phyloP scores from a whole-genome alignment of 345 rosid species.

The Clarkia xantiana region DNA sequence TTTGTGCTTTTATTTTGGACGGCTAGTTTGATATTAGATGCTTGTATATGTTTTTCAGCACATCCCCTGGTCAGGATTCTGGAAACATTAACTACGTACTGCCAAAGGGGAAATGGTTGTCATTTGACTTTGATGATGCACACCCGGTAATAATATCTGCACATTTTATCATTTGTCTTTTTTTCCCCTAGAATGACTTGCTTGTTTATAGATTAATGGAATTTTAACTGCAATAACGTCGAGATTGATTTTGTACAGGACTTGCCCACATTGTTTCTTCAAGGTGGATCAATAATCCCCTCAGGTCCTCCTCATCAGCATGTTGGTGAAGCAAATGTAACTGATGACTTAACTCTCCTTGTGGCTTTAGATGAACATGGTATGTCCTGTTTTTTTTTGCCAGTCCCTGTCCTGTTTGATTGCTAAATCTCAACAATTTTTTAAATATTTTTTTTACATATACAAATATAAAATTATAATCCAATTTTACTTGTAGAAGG shows the following conservation, averaged over 20 bases:
- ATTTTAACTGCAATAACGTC: constrained; percentile 1
- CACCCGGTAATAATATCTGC: constrained; percentile 63
- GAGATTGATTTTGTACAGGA: constrained; percentile 28
- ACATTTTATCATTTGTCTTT: background rate
- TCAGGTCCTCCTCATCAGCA: constrained; percentile 53
- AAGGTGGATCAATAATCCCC: constrained; percentile 79
- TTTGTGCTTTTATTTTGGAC: background rate
- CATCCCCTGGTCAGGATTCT: constrained; percentile 30
- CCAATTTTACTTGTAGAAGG: too few species aligned
- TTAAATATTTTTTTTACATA: too few species aligned
- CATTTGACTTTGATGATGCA: constrained; percentile 67
- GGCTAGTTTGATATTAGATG: constrained; percentile 2
- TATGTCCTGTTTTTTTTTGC: constrained; percentile 15
- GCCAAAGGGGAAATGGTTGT: constrained; percentile 71
- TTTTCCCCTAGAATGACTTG: background rate
- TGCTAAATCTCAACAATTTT: too few species aligned
- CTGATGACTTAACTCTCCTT: constrained; percentile 65
- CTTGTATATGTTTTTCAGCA: constrained; percentile 23
- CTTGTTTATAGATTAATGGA: background rate
- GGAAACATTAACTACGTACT: constrained; percentile 30
- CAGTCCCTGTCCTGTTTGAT: background rate
- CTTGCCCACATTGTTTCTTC: constrained; percentile 68
- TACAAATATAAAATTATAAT: too few species aligned
- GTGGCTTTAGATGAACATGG: constrained; percentile 78
- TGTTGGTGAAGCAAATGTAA: constrained; percentile 43